Percentiles rank a stretch among this genome's conserved stretches.
phyloP scores from a whole-genome alignment of 495 filamentous ascomycete genomes.

The Haplographium delicatum region DNA sequence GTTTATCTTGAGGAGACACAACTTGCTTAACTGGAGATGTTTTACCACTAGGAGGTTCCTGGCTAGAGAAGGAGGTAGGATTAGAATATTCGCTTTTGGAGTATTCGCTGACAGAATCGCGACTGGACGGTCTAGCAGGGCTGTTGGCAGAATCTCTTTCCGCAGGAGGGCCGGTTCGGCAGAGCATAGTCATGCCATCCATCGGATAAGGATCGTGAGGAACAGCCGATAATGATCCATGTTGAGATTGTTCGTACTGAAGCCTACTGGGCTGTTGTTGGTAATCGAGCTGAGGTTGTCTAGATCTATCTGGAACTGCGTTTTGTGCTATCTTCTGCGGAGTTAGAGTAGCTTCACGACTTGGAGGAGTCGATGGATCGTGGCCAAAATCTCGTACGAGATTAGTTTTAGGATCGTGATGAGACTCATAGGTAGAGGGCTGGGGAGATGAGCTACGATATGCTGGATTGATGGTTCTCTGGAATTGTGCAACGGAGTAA shows the following conservation, averaged over 20 bases:
- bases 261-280: slow-evolving; percentile 11
- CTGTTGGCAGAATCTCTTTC: slow-evolving; percentile 76
- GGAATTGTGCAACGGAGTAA: slow-evolving; percentile 93
- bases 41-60: slow-evolving; percentile 60
- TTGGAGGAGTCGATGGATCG: slow-evolving; percentile 40
- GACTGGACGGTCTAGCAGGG: slow-evolving; percentile 72
- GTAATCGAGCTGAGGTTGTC: slow-evolving; percentile 18
- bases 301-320: slow-evolving; percentile 19
- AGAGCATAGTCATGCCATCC: slow-evolving; percentile 99
- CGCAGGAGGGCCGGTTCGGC: slow-evolving; percentile 78
- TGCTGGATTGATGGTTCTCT: slow-evolving; percentile 88
- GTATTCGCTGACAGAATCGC: slow-evolving; percentile 86
- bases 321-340: slow-evolving; percentile 50
- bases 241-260: slow-evolving; percentile 24
- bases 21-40: slow-evolving; percentile 65
- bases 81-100: slow-evolving; percentile 93
- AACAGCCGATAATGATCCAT: slow-evolving; percentile 50
- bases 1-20: slow-evolving; percentile 52
- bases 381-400: slow-evolving; percentile 57
- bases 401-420: slow-evolving; percentile 74
- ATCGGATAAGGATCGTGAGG: slow-evolving; percentile 93
- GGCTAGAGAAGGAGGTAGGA: slow-evolving; percentile 85
- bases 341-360: slow-evolving; percentile 49
- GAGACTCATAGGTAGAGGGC: slow-evolving; percentile 78
- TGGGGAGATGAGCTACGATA: slow-evolving; percentile 86